A percentile compares a stretch with the other conserved stretches of the same genome.
phyloP scores from a whole-genome alignment of 345 rosid species.

The Acer saccharum region DNA sequence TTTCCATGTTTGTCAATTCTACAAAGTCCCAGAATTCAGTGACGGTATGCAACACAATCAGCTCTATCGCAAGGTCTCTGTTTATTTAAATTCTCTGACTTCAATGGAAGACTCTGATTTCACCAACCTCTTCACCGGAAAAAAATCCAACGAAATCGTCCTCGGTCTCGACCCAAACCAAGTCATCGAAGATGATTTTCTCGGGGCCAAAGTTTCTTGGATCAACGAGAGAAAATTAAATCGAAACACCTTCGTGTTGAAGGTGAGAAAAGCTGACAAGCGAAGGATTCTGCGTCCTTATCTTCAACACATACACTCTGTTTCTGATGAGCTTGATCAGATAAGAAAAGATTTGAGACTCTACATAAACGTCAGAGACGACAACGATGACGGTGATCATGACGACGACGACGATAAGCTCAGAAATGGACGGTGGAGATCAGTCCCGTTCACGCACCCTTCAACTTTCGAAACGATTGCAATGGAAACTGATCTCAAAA shows the following conservation, averaged over 20 bases:
- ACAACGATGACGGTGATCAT: not conserved
- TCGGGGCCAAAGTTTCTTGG: slow-evolving; percentile 84
- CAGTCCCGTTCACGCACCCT: slow-evolving; percentile 71
- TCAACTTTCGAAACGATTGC: slow-evolving; percentile 80
- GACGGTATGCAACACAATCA: slow-evolving; percentile 63
- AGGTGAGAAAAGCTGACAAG: slow-evolving; percentile 75
- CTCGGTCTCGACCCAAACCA: slow-evolving; percentile 71
- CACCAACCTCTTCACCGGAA: slow-evolving; percentile 79
- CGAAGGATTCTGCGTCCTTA: slow-evolving; percentile 79
- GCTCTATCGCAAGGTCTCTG: slow-evolving; percentile 47
- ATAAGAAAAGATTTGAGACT: slow-evolving; percentile 57
- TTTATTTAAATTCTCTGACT: slow-evolving; percentile 64
- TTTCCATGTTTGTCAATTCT: slow-evolving; percentile 65
- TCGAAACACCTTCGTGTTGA: slow-evolving; percentile 50
- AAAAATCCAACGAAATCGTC: slow-evolving; percentile 58
- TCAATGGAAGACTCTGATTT: slow-evolving; percentile 77
- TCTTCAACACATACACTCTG: slow-evolving; percentile 83
- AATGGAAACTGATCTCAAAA: slow-evolving; percentile 73
- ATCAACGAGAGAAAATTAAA: slow-evolving; percentile 38
- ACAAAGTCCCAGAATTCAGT: slow-evolving; percentile 73
- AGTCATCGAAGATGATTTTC: slow-evolving; percentile 63
- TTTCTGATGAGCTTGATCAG: slow-evolving; percentile 72
- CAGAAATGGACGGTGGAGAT: slow-evolving; percentile 70
- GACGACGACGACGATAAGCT: not conserved
- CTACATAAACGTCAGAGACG: slow-evolving; percentile 48